phyloP scores from a whole-genome alignment of 345 rosid species.

The Brassica cretica region DNA sequence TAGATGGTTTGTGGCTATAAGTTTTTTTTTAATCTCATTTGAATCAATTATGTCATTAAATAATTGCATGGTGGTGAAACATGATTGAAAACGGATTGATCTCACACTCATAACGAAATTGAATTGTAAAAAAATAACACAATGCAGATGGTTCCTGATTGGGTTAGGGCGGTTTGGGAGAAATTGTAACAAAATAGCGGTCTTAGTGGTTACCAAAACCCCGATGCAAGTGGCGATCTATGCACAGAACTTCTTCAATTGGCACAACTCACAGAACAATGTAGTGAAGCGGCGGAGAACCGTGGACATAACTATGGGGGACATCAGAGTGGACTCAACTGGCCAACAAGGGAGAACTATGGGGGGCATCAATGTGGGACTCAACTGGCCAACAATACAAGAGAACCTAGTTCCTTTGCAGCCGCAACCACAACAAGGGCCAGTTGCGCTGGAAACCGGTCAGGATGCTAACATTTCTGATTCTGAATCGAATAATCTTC shows the following conservation, averaged over 20 bases:
- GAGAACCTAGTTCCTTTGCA: background rate
- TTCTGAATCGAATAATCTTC: background rate
- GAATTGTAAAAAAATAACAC: background rate
- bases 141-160: slow-evolving; percentile 33
- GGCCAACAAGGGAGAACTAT: background rate
- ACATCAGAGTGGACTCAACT: background rate
- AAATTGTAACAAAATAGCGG: slow-evolving; percentile 10
- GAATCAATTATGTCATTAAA: background rate
- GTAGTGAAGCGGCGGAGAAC: background rate
- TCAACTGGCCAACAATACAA: background rate
- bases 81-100: background rate
- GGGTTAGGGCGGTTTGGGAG: slow-evolving; percentile 16
- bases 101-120: background rate
- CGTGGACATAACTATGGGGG: background rate
- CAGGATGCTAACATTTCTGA: background rate
- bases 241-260: background rate
- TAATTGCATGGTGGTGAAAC: background rate
- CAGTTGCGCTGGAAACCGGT: background rate
- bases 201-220: background rate
- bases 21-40: background rate
- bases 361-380: background rate
- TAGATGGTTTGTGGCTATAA: background rate
- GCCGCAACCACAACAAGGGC: slow-evolving; percentile 5
- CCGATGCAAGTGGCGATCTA: background rate
- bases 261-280: background rate